Percentiles rank a stretch among this genome's conserved stretches.
phyloP scores from a whole-genome alignment of 345 rosid species.

The Acer saccharum region DNA sequence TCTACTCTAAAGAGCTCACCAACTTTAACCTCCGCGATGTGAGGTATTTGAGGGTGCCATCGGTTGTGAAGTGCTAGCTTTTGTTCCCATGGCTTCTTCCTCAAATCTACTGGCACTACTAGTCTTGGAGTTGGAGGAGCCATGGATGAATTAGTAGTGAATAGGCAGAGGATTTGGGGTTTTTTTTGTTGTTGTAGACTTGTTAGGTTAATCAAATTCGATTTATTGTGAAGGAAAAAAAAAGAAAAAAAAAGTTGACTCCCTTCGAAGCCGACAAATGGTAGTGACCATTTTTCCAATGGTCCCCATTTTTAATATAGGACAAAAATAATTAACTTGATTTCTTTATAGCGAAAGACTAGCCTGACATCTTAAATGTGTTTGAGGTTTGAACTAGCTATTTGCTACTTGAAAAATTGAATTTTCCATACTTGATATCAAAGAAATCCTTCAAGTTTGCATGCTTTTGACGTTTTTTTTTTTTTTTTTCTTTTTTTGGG shows the following conservation, averaged over 20 bases:
- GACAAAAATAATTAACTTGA: constrained; percentile 18
- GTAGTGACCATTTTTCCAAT: constrained; percentile 17
- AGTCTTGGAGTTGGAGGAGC: constrained; percentile 59
- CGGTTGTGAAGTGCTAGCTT: constrained; percentile 63
- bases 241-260: constrained; percentile 10
- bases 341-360: neutral
- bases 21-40: constrained; percentile 45
- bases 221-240: neutral
- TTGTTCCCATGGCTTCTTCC: constrained; percentile 76
- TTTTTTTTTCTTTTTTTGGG: too few relatives aligned
- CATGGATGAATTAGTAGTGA: constrained; percentile 32
- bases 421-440: neutral
- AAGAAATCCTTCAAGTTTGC: neutral
- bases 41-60: constrained; percentile 78
- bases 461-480: neutral
- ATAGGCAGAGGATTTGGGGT: neutral
- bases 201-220: constrained; percentile 7
- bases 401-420: neutral
- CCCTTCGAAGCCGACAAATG: constrained; percentile 23
- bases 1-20: constrained; percentile 65
- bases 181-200: neutral
- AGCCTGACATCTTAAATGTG: neutral
- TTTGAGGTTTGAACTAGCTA: neutral
- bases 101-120: constrained; percentile 62
- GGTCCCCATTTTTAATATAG: constrained; percentile 19